These are phyloP conservation scores for Lentinus tigrinus DNA, from an alignment of 768 basidiomycete genomes.

Conservation along the genomic window DNA sequence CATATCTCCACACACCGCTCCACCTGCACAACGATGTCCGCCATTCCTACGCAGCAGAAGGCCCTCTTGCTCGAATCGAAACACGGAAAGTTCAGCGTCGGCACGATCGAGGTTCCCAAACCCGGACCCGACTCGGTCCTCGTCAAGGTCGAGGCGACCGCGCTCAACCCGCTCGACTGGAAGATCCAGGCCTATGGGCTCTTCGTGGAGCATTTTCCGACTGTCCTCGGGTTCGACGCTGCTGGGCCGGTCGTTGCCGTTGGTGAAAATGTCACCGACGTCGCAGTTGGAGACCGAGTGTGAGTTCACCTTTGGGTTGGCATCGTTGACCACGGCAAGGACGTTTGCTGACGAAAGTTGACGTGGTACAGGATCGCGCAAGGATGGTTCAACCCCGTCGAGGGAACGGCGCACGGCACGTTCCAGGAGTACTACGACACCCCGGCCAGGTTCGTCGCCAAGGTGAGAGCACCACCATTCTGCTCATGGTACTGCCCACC, in stretches of 20 bases:
- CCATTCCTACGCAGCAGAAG: slow-evolving; percentile 8
- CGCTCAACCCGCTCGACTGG: slow-evolving; percentile 42
- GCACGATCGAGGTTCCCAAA: slow-evolving; percentile 21
- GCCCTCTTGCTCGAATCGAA: slow-evolving; percentile 12
- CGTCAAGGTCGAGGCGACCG: slow-evolving; percentile 38
- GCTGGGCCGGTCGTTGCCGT: slow-evolving; percentile 24
- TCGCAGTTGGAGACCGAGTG: slow-evolving; percentile 39
- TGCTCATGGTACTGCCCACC: neutral
- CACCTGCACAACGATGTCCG: neutral
- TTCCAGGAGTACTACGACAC: slow-evolving; percentile 29
- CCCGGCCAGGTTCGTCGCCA: slow-evolving; percentile 24
- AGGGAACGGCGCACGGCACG: neutral
- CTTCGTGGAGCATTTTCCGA: slow-evolving; percentile 23
- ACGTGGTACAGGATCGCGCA: slow-evolving; percentile 7
- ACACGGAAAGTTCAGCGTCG: slow-evolving; percentile 7
- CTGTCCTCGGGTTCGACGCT: slow-evolving; percentile 20
- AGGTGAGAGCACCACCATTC: no score
- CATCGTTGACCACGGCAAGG: no score
- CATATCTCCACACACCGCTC: no score
- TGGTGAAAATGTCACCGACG: slow-evolving; percentile 35
- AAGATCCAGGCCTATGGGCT: slow-evolving; percentile 20
- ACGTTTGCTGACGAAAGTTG: neutral
- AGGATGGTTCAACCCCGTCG: neutral
- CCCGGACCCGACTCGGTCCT: slow-evolving; percentile 42
- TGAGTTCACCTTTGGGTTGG: slow-evolving; percentile 14